Evolutionary conservation across 257 asterid species (phyloP), one percentile per base, ranked within the genome.

Genomic region (Vinca minor): DNA sequence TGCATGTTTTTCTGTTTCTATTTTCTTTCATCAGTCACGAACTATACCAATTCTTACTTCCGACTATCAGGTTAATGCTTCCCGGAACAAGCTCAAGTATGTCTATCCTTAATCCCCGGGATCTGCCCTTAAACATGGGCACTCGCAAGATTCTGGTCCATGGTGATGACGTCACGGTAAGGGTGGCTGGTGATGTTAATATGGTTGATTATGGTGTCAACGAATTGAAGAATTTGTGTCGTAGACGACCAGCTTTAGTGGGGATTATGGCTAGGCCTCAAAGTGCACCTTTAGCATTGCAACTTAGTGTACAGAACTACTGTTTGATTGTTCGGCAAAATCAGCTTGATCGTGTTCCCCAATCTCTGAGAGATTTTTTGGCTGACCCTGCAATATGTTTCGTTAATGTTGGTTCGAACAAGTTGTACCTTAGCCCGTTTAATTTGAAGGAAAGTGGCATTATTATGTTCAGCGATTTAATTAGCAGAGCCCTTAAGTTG

Each of bases 111-210:
- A 18, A 36, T 1, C 29, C 62, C 2, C 39, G 20, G 38, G 69
- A 65, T 31, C 7, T 50, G 50, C 69, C 28, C 21, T 35, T 38
- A 8, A 50, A 36, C 49, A 50, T 7, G 28, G 61, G 42, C 31
- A 49, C 34, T 53, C 25, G 25, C 20, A 50, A 13, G 36, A 21
- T 65, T 8, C 23, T 9, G 41, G 41, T 64, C 18, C 69, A 50
- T 23, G 59, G 49, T 23, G 69, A 65, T 23, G 38, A 34, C 4
- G 39, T 50, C 29, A 50, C 23, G 17, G 60, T 65, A 26, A 65
- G 62, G 69, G 21, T 65, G 29, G 62, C 69, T 20, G 35, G 23
- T 13, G 69, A 65, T 65, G 61, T 6, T 21, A 26, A 61, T 65
- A 36, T 15, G 23, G 52, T 65, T 17, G 60, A 50, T 5, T n/a